Evolutionary conservation across 2,329 filamentous ascomycete species (phyloP).

Genomic region (Alternaria sp.): DNA sequence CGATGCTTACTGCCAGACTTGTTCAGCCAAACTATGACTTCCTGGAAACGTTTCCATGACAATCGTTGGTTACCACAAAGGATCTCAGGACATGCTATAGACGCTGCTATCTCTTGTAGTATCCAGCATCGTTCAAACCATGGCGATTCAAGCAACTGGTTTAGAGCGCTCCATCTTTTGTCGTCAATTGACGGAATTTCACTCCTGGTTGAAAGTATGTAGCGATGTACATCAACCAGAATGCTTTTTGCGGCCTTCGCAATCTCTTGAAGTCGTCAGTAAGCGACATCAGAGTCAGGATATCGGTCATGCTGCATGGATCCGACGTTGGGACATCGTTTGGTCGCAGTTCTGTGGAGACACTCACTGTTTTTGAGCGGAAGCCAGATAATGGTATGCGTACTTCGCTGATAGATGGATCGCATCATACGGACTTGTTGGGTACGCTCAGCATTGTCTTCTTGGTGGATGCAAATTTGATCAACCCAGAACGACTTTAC

Average conservation of each 20-base stretch:
- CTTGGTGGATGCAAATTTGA: neutral
- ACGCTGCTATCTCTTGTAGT: neutral
- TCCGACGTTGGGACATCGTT: too few species aligned
- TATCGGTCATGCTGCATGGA: too few species aligned
- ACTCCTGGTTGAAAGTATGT: too few species aligned
- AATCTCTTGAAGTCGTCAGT: neutral
- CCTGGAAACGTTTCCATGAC: neutral
- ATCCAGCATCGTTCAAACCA: neutral
- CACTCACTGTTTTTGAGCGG: neutral
- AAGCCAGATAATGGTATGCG: neutral
- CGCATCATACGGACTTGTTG: neutral
- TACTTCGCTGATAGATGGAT: neutral
- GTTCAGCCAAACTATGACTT: neutral
- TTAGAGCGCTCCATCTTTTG: neutral
- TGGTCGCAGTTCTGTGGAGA: too few species aligned
- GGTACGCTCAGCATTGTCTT: neutral
- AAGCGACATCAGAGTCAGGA: neutral
- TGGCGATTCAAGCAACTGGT: neutral
- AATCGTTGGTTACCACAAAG: neutral
- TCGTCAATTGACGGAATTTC: neutral
- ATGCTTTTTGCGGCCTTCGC: neutral
- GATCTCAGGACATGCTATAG: fast-evolving
- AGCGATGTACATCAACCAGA: neutral
- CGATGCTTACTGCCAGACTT: neutral
- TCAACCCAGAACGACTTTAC: neutral